Evolutionary conservation across 176 grass and related monocot genomes (phyloP), one percentile per base, ranked within the genome.

Genomic region (Carex littledalei): DNA sequence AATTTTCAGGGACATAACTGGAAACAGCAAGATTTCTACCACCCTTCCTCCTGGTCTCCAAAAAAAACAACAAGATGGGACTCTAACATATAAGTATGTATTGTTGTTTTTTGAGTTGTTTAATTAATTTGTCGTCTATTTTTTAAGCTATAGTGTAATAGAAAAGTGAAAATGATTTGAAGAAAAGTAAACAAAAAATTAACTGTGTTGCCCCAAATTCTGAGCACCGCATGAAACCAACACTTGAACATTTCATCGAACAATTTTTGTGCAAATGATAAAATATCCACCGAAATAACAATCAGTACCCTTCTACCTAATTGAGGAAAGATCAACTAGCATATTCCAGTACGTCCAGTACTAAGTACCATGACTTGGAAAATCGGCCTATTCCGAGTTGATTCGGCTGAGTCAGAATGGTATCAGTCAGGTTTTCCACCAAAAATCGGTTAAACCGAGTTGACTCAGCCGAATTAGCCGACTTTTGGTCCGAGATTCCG

Each of bases 1-100:
- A 82, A 82, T 66, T 82, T 64, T 5, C 43, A 82, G 80, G 60
- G 80, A 82, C 22, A 45, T 82, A 63, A 24, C 60, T 29, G 80
- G 58, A 39, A 82, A 82, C 5, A 26, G 20, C 8, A n/a, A 47
- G 8, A 63, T 82, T 26, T 75, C 71, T 14, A 15, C 59, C 13
- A 47, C 37, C 20, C 58, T 82, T 82, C 80, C 80, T 66, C 60
- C 80, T 10, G 80, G 80, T 31, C 80, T 82, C 5, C 16, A 65
- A 61, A 61, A 82, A 45, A 82, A 24, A 24, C 56, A 82, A 65
- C 35, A 64, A 35, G 59, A 24, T 21, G 80, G 80, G 7, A 61
- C 62, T 66, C 22, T 82, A 14, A 52, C 80, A 66, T 39, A 26
- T 7, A 82, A 82, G 80, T 82, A 82, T 49, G 41, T 22, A 47